Base-by-base conservation (phyloP, 2,329 filamentous ascomycete genomes). In the Aspergillus unguis region DNA sequence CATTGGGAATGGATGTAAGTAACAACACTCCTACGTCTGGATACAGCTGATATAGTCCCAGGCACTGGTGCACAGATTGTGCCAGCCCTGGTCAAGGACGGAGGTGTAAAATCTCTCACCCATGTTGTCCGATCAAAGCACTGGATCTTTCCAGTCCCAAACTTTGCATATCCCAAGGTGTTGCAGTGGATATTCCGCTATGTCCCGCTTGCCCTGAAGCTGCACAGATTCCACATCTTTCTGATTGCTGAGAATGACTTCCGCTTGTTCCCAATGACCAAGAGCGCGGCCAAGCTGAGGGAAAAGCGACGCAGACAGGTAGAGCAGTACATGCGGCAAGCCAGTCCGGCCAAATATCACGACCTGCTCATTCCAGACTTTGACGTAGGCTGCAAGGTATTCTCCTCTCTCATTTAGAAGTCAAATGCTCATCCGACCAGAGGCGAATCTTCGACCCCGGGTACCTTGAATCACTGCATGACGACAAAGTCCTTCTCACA, bases 101-200 rank as follows among this genome's bases (percentile, higher is more conserved):
- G 75, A 46, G 75, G 74, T 28, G 77, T 76, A 6, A 81, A 78
- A 57, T 77, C 76, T 4, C 73, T 84, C 1, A 81, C 79, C 0
- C 81, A 85, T 57, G 62, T 85, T 5, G 77, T 84, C 73, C 71
- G 80, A 25, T 77, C 77, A 5, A 77, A 80, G 6, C 81, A 81
- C 5, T 84, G 81, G 80, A 75, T 82, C 1, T 72, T 77, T 1
- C 75, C 77, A 1, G 65, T 67, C 11, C n/a, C 61, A 1, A 58
- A 65, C 10, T 71, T 81, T 58, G 67, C 61, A 8, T 67, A 71
- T n/a, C 52, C 84, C 0, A 79, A 80, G 0, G 71, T 78, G 0
- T 56, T 83, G 1, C 74, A 75, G 44, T 75, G 77, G 40, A 56
- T 78, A 2, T 55, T 80, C 8, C 68, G 80, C 1, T 78, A 79